These are phyloP conservation scores for Umbelopsis isabellina DNA, from an alignment of 192 early-diverging fungal genomes.

Conservation along the genomic window DNA sequence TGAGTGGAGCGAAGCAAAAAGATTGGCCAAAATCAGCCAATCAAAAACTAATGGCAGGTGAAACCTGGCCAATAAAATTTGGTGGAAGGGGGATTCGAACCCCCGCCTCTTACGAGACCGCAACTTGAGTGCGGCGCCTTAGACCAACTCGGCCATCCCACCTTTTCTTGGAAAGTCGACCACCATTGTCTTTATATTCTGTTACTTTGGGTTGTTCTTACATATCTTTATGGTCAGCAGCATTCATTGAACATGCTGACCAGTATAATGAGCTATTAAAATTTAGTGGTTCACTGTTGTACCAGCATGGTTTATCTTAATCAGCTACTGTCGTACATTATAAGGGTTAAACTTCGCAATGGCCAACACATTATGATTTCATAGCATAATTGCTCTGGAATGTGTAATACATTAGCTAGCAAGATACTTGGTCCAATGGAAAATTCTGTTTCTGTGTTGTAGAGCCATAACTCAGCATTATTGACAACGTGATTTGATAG, in stretches of 20 bases:
- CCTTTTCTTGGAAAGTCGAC: conserved; percentile 25
- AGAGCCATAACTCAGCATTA: no score
- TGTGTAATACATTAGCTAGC: no score
- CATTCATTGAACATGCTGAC: no score
- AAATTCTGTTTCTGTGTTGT: no score
- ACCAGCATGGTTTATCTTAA: neutral
- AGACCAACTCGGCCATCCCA: conserved; percentile 73
- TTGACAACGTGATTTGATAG: no score
- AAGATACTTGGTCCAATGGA: no score
- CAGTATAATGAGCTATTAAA: no score
- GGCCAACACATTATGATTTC: no score
- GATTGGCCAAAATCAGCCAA: neutral
- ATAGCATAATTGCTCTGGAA: no score
- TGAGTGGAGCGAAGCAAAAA: neutral
- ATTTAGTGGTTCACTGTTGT: neutral
- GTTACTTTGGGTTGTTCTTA: neutral
- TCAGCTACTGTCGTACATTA: neutral
- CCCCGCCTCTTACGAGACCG: conserved; percentile 80
- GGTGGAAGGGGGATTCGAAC: conserved; percentile 73
- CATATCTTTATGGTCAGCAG: no score
- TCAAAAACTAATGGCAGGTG: neutral
- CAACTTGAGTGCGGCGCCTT: conserved; percentile 83
- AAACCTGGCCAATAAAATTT: conserved; percentile 27
- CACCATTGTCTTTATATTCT: neutral
- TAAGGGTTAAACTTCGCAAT: no score